Conservation (phyloP, 2,329 filamentous ascomycete genomes). For the Spiromastix sp. region DNA sequence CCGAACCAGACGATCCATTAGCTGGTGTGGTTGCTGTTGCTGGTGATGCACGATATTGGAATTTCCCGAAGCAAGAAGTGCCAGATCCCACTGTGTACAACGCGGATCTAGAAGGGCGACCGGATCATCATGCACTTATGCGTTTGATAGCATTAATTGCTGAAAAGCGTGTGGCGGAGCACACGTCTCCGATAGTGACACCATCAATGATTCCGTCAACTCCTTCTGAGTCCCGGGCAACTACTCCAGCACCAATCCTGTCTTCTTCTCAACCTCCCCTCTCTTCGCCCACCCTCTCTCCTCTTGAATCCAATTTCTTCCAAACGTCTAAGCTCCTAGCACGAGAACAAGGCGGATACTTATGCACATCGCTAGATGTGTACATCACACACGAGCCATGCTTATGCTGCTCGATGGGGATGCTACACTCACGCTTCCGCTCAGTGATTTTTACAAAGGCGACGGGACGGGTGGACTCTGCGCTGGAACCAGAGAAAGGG, state of each 20-base stretch:
- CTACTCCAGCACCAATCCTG: neutral
- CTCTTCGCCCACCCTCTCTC: conserved; percentile 1
- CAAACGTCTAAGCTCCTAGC: conserved; percentile 55
- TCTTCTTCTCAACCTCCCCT: neutral
- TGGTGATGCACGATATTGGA: conserved; percentile 31
- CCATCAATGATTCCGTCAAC: neutral
- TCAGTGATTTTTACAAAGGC: conserved; percentile 62
- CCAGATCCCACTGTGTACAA: conserved; percentile 13
- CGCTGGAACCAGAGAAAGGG: conserved; percentile 21
- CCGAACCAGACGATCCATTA: conserved; percentile 22
- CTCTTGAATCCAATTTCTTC: conserved; percentile 40
- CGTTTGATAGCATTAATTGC: conserved; percentile 33
- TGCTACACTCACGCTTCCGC: conserved; percentile 86
- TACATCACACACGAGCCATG: conserved; percentile 95
- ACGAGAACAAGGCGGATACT: conserved; percentile 71
- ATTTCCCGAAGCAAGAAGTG: neutral
- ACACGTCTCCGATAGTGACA: conserved; percentile 1
- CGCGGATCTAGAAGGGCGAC: conserved; percentile 31
- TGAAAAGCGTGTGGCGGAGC: conserved; percentile 26
- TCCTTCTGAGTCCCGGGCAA: neutral
- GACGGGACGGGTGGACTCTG: conserved; percentile 43
- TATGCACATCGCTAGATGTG: conserved; percentile 87
- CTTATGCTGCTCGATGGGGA: conserved; percentile 92
- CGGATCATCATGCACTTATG: conserved; percentile 38
- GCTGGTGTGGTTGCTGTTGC: conserved; percentile 33